These are phyloP conservation scores for Fagopyrum homotropicum DNA, from an alignment of 148 eudicot species.

Conservation along the genomic window DNA sequence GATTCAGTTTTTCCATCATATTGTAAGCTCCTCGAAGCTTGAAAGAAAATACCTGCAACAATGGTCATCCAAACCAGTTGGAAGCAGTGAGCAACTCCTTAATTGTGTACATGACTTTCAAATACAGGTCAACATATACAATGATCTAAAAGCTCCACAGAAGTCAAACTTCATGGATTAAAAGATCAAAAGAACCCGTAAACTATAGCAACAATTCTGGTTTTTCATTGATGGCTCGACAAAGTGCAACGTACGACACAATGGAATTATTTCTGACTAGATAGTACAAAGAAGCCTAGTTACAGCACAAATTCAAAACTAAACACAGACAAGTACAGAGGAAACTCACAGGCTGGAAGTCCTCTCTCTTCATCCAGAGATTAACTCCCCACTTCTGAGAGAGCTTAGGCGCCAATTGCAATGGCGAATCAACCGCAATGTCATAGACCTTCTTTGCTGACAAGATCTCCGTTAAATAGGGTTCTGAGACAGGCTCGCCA, in stretches of 20 bases:
- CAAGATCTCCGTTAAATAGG: conserved; percentile 42
- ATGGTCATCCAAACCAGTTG: background rate
- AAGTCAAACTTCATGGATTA: background rate
- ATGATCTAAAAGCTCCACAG: background rate
- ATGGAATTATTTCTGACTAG: background rate
- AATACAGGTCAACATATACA: background rate
- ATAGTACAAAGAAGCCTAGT: background rate
- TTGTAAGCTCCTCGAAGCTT: conserved; percentile 95
- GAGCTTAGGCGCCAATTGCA: conserved; percentile 55
- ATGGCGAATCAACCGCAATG: conserved; percentile 50
- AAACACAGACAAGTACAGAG: background rate
- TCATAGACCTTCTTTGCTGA: conserved; percentile 48
- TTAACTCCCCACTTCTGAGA: conserved; percentile 48
- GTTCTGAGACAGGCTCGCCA: conserved; percentile 26
- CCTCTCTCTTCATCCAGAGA: conserved; percentile 64
- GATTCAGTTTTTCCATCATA: conserved; percentile 90
- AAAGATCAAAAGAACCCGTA: background rate
- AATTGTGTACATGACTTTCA: background rate
- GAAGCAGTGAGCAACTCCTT: conserved; percentile 2
- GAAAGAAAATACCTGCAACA: conserved; percentile 81
- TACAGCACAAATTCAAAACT: background rate
- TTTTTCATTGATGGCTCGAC: background rate
- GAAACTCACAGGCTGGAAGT: conserved; percentile 54
- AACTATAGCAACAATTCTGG: background rate
- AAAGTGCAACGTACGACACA: background rate